Evolutionary conservation across 345 rosid species (phyloP).

Genomic region (Sonneratia alba): DNA sequence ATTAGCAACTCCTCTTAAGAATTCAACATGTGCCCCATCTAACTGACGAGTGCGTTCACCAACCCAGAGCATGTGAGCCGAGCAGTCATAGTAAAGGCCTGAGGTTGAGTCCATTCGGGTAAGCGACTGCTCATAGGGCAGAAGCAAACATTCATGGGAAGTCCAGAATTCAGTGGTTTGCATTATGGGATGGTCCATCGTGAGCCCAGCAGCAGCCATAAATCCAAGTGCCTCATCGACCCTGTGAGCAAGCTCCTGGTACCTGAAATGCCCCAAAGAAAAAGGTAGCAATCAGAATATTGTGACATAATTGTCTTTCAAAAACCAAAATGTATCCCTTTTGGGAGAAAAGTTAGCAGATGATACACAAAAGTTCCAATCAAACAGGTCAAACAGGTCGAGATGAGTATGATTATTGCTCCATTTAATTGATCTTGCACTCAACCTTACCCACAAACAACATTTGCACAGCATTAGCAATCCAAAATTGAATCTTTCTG

Average conservation of each 20-base stretch:
- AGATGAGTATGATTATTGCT: neutral
- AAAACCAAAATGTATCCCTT: neutral
- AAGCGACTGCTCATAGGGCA: conserved; percentile 14
- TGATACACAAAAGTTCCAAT: neutral
- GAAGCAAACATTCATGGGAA: conserved; percentile 13
- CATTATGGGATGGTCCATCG: conserved; percentile 14
- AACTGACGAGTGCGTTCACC: conserved; percentile 15
- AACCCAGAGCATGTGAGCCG: conserved; percentile 15
- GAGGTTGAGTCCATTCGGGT: conserved; percentile 16
- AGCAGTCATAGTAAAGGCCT: conserved; percentile 14
- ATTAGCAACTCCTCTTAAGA: conserved; percentile 14
- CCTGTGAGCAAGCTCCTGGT: conserved; percentile 15
- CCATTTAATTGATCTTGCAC: neutral
- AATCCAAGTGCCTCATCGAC: conserved; percentile 17
- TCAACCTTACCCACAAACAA: neutral
- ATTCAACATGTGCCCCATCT: conserved; percentile 16
- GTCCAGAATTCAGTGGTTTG: conserved; percentile 14
- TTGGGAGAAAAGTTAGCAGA: neutral
- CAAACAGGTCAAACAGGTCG: neutral
- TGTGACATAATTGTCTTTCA: neutral
- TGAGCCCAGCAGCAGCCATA: conserved; percentile 14
- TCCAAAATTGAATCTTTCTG: neutral
- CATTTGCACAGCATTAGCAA: neutral
- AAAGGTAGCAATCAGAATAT: neutral
- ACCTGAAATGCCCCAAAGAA: conserved; percentile 1